phyloP scores from a whole-genome alignment of 768 basidiomycete genomes.

The Lepiota brunneoincarnata region DNA sequence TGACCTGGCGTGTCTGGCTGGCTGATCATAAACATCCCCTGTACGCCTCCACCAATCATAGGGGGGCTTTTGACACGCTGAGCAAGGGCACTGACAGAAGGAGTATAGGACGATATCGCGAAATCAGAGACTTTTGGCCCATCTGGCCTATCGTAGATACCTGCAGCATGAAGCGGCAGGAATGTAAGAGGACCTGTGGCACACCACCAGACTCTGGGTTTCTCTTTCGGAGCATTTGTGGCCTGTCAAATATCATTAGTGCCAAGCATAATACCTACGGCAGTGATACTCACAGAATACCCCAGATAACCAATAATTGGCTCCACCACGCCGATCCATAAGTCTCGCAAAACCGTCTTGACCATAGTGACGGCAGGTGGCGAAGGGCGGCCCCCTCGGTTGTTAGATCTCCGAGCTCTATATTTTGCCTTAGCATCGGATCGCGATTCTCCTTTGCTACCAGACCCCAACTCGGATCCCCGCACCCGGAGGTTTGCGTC shows the following conservation, averaged over 20 bases:
- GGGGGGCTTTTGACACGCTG: not conserved
- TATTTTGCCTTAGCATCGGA: not conserved
- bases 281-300: not conserved
- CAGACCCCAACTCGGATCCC: not conserved
- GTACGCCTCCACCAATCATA: not conserved
- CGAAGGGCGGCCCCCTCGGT: too few species aligned
- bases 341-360: not conserved
- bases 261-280: not conserved
- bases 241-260: not conserved
- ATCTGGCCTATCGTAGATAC: slow-evolving; percentile 3
- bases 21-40: not conserved
- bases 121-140: slow-evolving; percentile 1
- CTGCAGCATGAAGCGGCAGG: slow-evolving; percentile 19
- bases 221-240: not conserved
- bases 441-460: not conserved
- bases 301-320: slow-evolving; percentile 6
- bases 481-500: not conserved
- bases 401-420: too few species aligned
- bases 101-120: slow-evolving; percentile 16
- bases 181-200: slow-evolving; percentile 23
- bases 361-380: not conserved
- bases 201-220: slow-evolving; percentile 24
- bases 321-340: slow-evolving; percentile 10
- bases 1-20: not conserved
- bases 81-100: slow-evolving; percentile 6